These are phyloP conservation scores for Penicillium sp. DNA, from an alignment of 2,329 filamentous ascomycete genomes.

Conservation along the genomic window DNA sequence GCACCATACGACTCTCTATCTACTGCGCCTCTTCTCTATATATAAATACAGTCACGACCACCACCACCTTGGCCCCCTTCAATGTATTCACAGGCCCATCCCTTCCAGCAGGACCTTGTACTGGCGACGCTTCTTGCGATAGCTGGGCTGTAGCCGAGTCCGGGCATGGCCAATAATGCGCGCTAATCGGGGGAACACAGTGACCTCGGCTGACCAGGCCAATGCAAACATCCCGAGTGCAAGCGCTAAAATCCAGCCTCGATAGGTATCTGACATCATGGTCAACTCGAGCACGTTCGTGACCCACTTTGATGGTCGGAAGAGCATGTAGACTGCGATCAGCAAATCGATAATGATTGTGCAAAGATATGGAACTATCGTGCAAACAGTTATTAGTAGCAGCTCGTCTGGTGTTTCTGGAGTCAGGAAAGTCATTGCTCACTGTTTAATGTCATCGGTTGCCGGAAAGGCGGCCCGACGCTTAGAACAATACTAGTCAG, in stretches of 20 bases:
- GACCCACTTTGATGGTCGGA: constrained; percentile 70
- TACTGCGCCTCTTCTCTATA: constrained; percentile 4
- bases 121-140: constrained; percentile 75
- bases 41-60: constrained; percentile 7
- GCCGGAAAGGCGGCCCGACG: constrained; percentile 87
- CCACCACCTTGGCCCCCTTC: not conserved
- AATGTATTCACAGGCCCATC: constrained; percentile 45
- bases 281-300: constrained; percentile 82
- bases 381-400: constrained; percentile 19
- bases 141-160: constrained; percentile 55
- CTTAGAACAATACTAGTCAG: constrained; percentile 85
- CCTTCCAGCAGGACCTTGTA: constrained; percentile 80
- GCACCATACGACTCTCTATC: constrained; percentile 11
- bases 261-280: constrained; percentile 69
- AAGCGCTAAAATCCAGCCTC: constrained; percentile 68
- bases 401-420: not conserved
- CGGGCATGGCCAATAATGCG: constrained; percentile 65
- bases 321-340: constrained; percentile 76
- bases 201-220: constrained; percentile 71
- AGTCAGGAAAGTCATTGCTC: constrained; percentile 35
- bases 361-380: constrained; percentile 74
- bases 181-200: constrained; percentile 68
- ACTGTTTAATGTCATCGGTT: constrained; percentile 78
- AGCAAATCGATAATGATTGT: constrained; percentile 70
- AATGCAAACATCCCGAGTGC: constrained; percentile 68